Percentiles rank a stretch among this genome's conserved stretches.
These are phyloP conservation scores for Curvularia lunata DNA, from an alignment of 2,329 filamentous ascomycete species.

Conservation along the genomic window DNA sequence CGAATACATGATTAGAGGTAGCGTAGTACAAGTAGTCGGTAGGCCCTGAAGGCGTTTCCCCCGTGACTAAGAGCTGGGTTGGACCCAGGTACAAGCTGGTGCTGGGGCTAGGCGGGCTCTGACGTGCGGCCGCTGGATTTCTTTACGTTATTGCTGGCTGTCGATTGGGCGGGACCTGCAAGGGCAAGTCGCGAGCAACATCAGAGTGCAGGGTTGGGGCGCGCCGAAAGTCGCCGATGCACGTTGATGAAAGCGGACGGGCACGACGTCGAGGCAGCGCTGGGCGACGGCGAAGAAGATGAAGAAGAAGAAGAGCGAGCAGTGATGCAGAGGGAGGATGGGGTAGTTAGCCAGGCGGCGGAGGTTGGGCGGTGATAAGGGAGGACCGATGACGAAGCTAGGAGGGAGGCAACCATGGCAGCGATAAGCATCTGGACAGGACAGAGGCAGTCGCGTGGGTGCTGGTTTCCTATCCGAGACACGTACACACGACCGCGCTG, in stretches of 20 bases:
- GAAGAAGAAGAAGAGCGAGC: neutral
- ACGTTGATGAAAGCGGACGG: conserved; percentile 4
- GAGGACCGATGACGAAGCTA: conserved; percentile 14
- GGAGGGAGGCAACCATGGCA: neutral
- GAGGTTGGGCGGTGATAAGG: conserved; percentile 11
- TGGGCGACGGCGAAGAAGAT: too few species aligned
- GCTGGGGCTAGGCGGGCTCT: conserved; percentile 27
- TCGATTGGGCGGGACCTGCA: conserved; percentile 42
- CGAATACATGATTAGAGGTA: conserved; percentile 48
- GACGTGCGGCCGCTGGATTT: conserved; percentile 38
- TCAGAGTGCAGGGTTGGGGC: conserved; percentile 36
- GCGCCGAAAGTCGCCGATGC: conserved; percentile 19
- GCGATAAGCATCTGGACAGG: conserved; percentile 21
- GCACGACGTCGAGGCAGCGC: conserved; percentile 5
- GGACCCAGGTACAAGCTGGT: conserved; percentile 23
- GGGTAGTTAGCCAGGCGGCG: neutral
- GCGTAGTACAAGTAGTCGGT: conserved; percentile 18
- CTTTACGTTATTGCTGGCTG: conserved; percentile 48
- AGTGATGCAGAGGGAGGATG: neutral
- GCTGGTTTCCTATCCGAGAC: conserved; percentile 4
- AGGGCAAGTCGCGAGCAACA: conserved; percentile 33
- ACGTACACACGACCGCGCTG: conserved; percentile 9
- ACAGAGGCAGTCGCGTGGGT: conserved; percentile 34
- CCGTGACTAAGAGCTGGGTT: conserved; percentile 34
- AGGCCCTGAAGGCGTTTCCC: conserved; percentile 33